Evolutionary conservation across 805 yeast species (phyloP), one percentile per base, ranked within the genome.

Genomic region (Kodamaea leandrae): DNA sequence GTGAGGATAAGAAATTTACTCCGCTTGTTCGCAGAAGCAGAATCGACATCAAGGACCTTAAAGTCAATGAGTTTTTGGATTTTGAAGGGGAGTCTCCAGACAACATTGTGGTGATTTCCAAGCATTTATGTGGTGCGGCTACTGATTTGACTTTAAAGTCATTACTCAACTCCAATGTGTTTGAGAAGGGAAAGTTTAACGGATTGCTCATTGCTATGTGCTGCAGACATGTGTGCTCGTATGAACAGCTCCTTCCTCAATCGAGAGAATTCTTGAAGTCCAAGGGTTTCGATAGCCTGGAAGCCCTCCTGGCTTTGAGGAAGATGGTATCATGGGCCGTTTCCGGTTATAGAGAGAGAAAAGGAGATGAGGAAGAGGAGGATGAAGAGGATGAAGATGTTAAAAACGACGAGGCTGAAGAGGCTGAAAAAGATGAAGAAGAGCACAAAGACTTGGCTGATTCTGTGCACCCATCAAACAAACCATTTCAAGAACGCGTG

Each of bases 111-210:
- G 87, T 82, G 1, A 77, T 89, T 2, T 88, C 96, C 4, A 89
- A 89, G 58, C 97, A 89, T 63, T 63, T 90, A 25, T 89, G 97
- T 63, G 97, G 97, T 4, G 95, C 85, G 3, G 97, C 97, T 1
- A 90, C 96, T 0, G 97, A 89, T 58, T 65, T 89, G 37, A 84
- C 96, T 0, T 60, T 90, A 18, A 71, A 79, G 49, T 83, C 88
- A 61, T 57, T 88, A 2, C 45, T 71, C 34, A 74, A 75, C 44
- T 56, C 69, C 0, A 49, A 57, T 9, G 45, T 69, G 1, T 35
- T 47, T 16, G 33, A 18, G 4, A 39, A 39, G 7, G 43, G 44
- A n/a, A 40, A 41, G 28, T 64, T 79, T 36, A 58, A 61, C 3
- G 95, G 93, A 0, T 61, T 85, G 47, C 63, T 86, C 20, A 86